phyloP scores from a whole-genome alignment of 148 eudicot genomes.

The Arctostaphylos glauca region DNA sequence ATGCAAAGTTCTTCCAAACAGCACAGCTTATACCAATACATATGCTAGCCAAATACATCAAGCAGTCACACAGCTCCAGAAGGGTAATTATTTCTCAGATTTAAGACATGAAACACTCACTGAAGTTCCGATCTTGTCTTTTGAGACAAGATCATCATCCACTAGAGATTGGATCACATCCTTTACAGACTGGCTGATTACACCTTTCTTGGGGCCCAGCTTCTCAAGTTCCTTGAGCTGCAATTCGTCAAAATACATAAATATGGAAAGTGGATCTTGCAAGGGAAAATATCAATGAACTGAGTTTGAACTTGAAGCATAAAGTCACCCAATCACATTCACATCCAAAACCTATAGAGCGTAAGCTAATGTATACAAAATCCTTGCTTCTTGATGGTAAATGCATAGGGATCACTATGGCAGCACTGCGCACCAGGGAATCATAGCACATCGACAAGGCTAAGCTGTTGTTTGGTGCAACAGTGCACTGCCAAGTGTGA shows the following conservation, averaged over 20 bases:
- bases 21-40: background rate
- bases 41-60: background rate
- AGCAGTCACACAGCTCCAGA: constrained; percentile 13
- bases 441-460: background rate
- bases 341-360: background rate
- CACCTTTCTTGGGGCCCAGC: constrained; percentile 96
- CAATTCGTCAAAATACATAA: constrained; percentile 16
- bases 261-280: constrained; percentile 6
- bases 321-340: background rate
- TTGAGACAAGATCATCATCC: constrained; percentile 93
- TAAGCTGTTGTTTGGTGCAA: background rate
- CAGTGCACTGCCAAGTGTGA: background rate
- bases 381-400: background rate
- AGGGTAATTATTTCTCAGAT: constrained; percentile 4
- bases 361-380: background rate
- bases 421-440: background rate
- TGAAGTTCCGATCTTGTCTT: constrained; percentile 95
- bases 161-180: constrained; percentile 95
- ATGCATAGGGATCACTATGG: background rate
- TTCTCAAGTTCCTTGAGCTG: constrained; percentile 99
- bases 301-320: background rate
- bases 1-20: background rate
- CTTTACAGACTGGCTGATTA: constrained; percentile 90
- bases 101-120: constrained; percentile 44
- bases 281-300: background rate